These are phyloP conservation scores for Vitis rotundifolia DNA, from an alignment of 164 flowering plant genomes.

Conservation along the genomic window DNA sequence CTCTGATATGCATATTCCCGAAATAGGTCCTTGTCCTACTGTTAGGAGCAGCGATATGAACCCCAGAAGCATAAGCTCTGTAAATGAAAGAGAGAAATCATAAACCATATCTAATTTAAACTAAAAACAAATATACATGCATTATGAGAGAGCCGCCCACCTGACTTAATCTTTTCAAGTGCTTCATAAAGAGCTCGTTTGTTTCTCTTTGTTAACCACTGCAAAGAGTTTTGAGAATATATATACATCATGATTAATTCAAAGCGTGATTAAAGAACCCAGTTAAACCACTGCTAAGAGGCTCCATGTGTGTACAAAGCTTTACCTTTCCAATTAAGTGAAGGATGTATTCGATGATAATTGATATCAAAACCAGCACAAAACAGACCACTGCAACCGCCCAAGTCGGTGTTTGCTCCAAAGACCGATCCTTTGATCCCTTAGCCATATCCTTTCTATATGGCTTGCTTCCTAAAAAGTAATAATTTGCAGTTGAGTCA, in stretches of 20 bases:
- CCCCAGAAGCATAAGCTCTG: conserved; percentile 54
- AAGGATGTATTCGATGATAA: conserved; percentile 51
- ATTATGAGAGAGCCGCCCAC: conserved; percentile 15
- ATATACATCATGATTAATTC: no score
- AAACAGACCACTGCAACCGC: conserved; percentile 46
- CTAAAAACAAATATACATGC: not conserved
- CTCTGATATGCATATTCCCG: conserved; percentile 40
- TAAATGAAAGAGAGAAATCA: conserved; percentile 4
- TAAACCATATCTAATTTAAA: not conserved
- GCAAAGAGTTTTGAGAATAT: not conserved
- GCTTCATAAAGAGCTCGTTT: conserved; percentile 50
- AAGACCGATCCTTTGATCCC: conserved; percentile 15
- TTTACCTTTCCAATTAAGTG: conserved; percentile 57
- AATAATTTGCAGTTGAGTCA: no score
- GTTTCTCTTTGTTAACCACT: conserved; percentile 43
- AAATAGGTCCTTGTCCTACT: conserved; percentile 29
- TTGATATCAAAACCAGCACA: conserved; percentile 41
- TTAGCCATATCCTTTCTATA: no score
- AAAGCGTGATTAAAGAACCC: no score
- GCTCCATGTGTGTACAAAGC: no score
- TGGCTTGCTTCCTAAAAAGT: no score
- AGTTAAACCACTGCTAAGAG: no score
- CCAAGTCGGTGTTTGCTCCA: conserved; percentile 74
- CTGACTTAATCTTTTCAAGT: conserved; percentile 57
- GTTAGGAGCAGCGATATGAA: conserved; percentile 57